Evolutionary conservation across 192 early-diverging fungal genomes (phyloP).

Genomic region (Backusella morwellensis): DNA sequence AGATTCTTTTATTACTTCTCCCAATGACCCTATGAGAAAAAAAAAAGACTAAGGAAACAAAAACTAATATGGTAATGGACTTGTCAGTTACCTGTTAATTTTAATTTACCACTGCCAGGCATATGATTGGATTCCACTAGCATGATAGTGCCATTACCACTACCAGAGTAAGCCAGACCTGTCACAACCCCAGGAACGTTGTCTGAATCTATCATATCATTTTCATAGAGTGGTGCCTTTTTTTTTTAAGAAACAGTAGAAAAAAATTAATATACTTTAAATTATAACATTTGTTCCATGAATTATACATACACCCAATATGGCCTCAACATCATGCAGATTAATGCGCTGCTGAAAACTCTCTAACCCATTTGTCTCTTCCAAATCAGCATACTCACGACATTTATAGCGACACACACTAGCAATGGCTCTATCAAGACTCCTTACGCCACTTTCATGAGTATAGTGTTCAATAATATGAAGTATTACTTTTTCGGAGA

Average conservation of each 20-base stretch:
- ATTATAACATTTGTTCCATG: conserved; percentile 58
- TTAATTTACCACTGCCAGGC: conserved; percentile 64
- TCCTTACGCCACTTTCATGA: conserved; percentile 80
- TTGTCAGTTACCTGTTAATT: conserved; percentile 53
- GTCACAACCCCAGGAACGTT: conserved; percentile 70
- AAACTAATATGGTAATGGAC: neutral
- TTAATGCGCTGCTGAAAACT: conserved; percentile 48
- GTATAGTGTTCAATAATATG: conserved; percentile 71
- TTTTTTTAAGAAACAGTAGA: conserved; percentile 26
- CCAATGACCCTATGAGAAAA: conserved; percentile 55
- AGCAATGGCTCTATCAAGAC: conserved; percentile 71
- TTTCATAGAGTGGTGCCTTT: conserved; percentile 55
- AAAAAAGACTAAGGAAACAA: neutral
- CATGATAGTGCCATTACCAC: conserved; percentile 68
- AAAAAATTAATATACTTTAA: neutral
- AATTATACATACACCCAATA: conserved; percentile 59
- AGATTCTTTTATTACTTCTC: conserved; percentile 86
- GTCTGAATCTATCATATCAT: conserved; percentile 53
- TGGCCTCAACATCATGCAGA: conserved; percentile 50
- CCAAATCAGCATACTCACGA: conserved; percentile 61
- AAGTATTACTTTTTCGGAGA: conserved; percentile 55
- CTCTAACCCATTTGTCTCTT: conserved; percentile 36
- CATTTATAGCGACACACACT: conserved; percentile 66
- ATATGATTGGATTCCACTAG: conserved; percentile 78
- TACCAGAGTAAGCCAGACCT: conserved; percentile 76